These are phyloP conservation scores for Echites panduratus DNA, from an alignment of 257 asterid genomes.

Conservation along the genomic window DNA sequence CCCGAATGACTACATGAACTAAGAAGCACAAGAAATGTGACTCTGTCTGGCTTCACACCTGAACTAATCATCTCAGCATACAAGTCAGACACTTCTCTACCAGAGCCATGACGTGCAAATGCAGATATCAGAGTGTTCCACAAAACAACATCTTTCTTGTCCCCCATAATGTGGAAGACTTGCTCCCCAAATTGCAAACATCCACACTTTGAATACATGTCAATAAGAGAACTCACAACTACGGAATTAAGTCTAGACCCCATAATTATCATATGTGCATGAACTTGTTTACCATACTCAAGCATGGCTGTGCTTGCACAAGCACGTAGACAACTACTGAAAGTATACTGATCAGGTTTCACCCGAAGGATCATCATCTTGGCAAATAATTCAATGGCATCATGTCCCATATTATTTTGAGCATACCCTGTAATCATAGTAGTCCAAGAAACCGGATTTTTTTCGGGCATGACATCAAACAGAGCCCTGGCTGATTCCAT, in stretches of 20 bases:
- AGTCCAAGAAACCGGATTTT: conserved; percentile 63
- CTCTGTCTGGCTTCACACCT: conserved; percentile 48
- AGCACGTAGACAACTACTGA: conserved; percentile 53
- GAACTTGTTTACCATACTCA: conserved; percentile 56
- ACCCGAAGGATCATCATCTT: conserved; percentile 36
- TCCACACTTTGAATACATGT: conserved; percentile 75
- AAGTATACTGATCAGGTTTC: conserved; percentile 62
- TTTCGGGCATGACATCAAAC: conserved; percentile 53
- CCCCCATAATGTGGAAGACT: conserved; percentile 33
- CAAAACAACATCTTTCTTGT: conserved; percentile 42
- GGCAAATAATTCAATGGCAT: conserved; percentile 41
- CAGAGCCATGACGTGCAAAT: conserved; percentile 55
- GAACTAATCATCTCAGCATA: conserved; percentile 43
- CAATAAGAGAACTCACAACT: conserved; percentile 58
- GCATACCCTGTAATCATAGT: conserved; percentile 64
- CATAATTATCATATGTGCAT: conserved; percentile 41
- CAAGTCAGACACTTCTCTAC: conserved; percentile 41
- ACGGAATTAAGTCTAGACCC: conserved; percentile 48
- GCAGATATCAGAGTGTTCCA: conserved; percentile 73
- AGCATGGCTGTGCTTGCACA: conserved; percentile 49
- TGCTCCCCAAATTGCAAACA: conserved; percentile 37
- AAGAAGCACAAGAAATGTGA: conserved; percentile 54
- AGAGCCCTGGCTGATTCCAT: conserved; percentile 51
- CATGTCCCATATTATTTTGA: conserved; percentile 34
- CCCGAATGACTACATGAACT: conserved; percentile 59